Percentiles rank a stretch among this genome's conserved stretches.
These are phyloP conservation scores for Mycena galericulata DNA, from an alignment of 768 basidiomycete species.

Conservation along the genomic window DNA sequence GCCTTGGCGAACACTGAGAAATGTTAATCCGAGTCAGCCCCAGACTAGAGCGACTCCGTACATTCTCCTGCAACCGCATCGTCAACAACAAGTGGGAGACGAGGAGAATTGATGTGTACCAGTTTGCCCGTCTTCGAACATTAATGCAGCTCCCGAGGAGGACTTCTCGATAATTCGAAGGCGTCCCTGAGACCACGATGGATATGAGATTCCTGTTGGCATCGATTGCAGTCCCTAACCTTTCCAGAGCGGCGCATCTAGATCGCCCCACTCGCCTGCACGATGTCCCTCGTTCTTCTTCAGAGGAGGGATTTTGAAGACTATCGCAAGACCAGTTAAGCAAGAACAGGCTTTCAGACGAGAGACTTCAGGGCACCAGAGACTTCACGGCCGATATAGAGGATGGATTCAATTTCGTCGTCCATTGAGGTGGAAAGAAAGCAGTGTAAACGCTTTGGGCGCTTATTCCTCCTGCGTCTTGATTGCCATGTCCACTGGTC, in stretches of 20 bases:
- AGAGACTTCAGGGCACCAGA: slow-evolving; percentile 67
- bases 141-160: slow-evolving; percentile 69
- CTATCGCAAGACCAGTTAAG: slow-evolving; percentile 52
- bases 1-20: slow-evolving; percentile 86
- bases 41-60: slow-evolving; percentile 49
- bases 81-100: not conserved
- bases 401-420: slow-evolving; percentile 90
- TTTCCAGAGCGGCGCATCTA: slow-evolving; percentile 89
- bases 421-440: slow-evolving; percentile 43
- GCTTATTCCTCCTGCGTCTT: slow-evolving; percentile 47
- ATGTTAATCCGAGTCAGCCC: slow-evolving; percentile 32
- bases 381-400: slow-evolving; percentile 91
- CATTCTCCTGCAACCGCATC: slow-evolving; percentile 66
- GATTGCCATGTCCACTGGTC: slow-evolving; percentile 63
- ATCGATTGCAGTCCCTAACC: slow-evolving; percentile 49
- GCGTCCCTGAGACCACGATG: slow-evolving; percentile 46
- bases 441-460: not conserved
- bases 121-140: slow-evolving; percentile 84
- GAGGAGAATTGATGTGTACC: slow-evolving; percentile 60
- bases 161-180: slow-evolving; percentile 87
- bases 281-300: slow-evolving; percentile 91
- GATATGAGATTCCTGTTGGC: slow-evolving; percentile 8
- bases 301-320: slow-evolving; percentile 92
- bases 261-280: slow-evolving; percentile 93
- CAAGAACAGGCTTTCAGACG: slow-evolving; percentile 17